Conservation (phyloP, 129 eudicot species). For the Flaveria bidentis region DNA sequence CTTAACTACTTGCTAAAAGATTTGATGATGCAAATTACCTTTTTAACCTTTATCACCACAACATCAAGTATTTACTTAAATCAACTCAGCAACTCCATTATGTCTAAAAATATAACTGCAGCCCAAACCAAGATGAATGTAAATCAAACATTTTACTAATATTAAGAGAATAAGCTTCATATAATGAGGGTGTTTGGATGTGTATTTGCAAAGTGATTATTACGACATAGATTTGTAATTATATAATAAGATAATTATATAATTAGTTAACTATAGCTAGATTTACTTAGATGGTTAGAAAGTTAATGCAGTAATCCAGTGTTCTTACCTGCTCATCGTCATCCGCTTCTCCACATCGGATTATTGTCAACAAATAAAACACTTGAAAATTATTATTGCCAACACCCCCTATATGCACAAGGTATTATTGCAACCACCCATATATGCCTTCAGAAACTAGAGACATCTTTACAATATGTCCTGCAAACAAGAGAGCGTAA, state of each 20-base stretch:
- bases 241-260: too few relatives aligned
- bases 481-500: conserved; percentile 31
- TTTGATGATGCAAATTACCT: conserved; percentile 18
- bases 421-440: neutral
- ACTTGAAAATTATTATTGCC: neutral
- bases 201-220: neutral
- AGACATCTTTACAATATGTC: neutral
- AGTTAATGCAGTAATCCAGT: too few relatives aligned
- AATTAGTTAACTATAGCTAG: neutral
- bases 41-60: conserved; percentile 16
- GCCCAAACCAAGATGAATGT: conserved; percentile 9
- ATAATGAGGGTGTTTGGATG: neutral
- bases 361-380: neutral
- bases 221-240: neutral
- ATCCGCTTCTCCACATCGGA: too few relatives aligned
- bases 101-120: conserved; percentile 34
- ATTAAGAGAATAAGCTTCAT: neutral
- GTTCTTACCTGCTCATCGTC: neutral
- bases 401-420: neutral
- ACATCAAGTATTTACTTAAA: conserved; percentile 3
- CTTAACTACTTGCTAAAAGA: conserved; percentile 13
- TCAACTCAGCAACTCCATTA: conserved; percentile 1
- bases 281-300: neutral
- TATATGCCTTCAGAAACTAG: conserved; percentile 16
- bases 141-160: neutral